Evolutionary conservation across 371 early-diverging fungal genomes (phyloP).

Genomic region (Mucor irregularis): DNA sequence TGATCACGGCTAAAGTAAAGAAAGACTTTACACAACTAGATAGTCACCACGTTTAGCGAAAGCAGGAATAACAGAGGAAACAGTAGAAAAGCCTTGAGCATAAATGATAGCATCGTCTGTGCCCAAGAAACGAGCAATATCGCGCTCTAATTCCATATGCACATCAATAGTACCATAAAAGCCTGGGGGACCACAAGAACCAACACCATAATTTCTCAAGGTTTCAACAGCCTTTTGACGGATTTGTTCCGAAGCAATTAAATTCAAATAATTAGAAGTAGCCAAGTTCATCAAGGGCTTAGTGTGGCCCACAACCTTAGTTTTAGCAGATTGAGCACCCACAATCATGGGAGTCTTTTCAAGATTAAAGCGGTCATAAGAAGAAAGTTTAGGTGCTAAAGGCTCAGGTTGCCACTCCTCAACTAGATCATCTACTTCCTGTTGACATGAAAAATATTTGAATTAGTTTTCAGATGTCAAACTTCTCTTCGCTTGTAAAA

Average conservation of each 20-base stretch:
- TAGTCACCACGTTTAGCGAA: conserved; percentile 98
- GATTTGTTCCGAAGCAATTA: conserved; percentile 73
- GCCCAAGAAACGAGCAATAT: conserved; percentile 88
- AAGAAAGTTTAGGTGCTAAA: conserved; percentile 77
- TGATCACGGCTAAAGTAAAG: background rate
- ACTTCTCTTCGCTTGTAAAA: background rate
- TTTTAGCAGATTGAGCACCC: conserved; percentile 65
- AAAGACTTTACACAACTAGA: conserved; percentile 60
- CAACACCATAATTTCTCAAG: conserved; percentile 97
- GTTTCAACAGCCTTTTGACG: conserved; percentile 89
- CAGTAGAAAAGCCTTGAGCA: conserved; percentile 95
- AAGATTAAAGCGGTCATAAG: conserved; percentile 75
- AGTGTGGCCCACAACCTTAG: conserved; percentile 52
- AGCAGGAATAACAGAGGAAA: conserved; percentile 95
- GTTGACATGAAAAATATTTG: background rate
- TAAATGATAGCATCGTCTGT: conserved; percentile 94
- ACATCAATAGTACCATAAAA: conserved; percentile 99
- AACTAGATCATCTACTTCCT: conserved; percentile 79
- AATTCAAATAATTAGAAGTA: conserved; percentile 87
- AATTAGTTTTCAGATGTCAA: background rate
- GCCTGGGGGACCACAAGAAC: conserved; percentile 99
- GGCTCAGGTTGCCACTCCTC: conserved; percentile 98
- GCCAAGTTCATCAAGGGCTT: conserved; percentile 80
- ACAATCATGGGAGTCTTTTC: conserved; percentile 79
- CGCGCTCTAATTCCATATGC: conserved; percentile 95